Evolutionary conservation across 2,329 filamentous ascomycete genomes (phyloP).

Genomic region (Pochonia chlamydosporia): DNA sequence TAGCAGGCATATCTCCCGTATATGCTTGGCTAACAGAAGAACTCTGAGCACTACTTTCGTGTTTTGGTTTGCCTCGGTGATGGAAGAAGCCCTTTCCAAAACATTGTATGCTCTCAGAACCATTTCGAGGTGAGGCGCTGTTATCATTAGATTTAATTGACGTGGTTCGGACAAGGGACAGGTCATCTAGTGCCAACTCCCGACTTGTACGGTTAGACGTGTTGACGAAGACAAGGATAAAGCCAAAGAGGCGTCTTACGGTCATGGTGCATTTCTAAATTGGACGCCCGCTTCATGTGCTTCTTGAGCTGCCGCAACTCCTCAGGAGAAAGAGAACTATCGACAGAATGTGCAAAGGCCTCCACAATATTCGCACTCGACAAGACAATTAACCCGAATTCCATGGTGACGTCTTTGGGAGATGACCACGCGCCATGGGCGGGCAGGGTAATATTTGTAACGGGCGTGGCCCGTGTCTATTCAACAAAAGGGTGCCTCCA

Average conservation of each 20-base stretch:
- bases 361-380: constrained; percentile 26
- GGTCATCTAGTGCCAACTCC: constrained; percentile 43
- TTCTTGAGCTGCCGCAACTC: constrained; percentile 52
- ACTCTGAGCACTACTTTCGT: constrained; percentile 43
- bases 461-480: no score
- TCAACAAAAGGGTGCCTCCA: no score
- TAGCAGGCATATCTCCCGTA: constrained; percentile 35
- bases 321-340: constrained; percentile 56
- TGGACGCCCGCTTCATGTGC: constrained; percentile 51
- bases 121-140: constrained; percentile 46
- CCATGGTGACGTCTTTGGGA: no score
- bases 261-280: constrained; percentile 24
- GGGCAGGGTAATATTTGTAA: no score
- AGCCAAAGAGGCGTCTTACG: constrained; percentile 43
- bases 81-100: constrained; percentile 56
- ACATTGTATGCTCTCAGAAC: constrained; percentile 53
- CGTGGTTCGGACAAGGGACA: constrained; percentile 47
- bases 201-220: constrained; percentile 37
- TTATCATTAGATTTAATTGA: constrained; percentile 50
- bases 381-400: no score
- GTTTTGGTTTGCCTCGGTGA: constrained; percentile 43
- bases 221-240: constrained; percentile 45
- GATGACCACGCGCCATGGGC: no score
- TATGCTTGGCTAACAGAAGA: constrained; percentile 44
- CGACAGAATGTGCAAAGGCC: constrained; percentile 51